Percentiles rank a stretch among this genome's conserved stretches.
Conservation (phyloP, 2,329 filamentous ascomycete genomes). For the Ploettnerulaceae sp. region DNA sequence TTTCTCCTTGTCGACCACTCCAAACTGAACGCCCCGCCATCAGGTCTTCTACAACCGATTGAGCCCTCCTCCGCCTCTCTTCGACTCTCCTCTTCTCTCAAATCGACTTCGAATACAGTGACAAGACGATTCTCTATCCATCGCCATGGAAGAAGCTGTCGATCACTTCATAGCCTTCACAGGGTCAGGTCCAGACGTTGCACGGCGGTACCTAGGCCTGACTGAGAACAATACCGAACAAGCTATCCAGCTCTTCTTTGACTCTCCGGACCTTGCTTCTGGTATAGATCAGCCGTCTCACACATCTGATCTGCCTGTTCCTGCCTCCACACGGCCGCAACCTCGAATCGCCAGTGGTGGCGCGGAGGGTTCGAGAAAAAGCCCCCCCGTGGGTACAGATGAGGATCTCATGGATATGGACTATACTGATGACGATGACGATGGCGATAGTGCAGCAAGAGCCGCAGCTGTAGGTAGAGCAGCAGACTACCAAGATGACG, state of each 20-base stretch:
- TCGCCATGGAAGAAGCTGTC: slow-evolving; percentile 54
- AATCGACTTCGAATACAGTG: neutral
- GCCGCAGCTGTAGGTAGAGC: slow-evolving; percentile 39
- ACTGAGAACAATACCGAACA: slow-evolving; percentile 80
- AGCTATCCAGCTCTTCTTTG: slow-evolving; percentile 85
- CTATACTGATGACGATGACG: slow-evolving; percentile 36
- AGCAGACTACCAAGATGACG: slow-evolving; percentile 77
- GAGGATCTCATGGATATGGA: slow-evolving; percentile 49
- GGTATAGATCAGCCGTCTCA: slow-evolving; percentile 19
- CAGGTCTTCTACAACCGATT: slow-evolving; percentile 11
- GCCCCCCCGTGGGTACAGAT: slow-evolving; percentile 64
- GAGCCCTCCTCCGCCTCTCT: slow-evolving; percentile 3
- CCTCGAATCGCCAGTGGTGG: slow-evolving; percentile 41
- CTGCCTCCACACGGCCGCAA: slow-evolving; percentile 28
- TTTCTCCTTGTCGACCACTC: neutral
- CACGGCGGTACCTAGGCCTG: slow-evolving; percentile 77
- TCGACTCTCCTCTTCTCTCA: neutral
- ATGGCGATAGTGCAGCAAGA: slow-evolving; percentile 21
- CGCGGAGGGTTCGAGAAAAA: slow-evolving; percentile 52
- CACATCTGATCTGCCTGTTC: slow-evolving; percentile 28
- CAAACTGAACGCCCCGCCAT: slow-evolving; percentile 6
- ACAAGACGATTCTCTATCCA: neutral
- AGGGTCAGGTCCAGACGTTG: slow-evolving; percentile 65
- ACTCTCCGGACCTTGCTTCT: slow-evolving; percentile 67
- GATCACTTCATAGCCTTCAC: slow-evolving; percentile 80